Evolutionary conservation across 345 rosid genomes (phyloP).

Genomic region (Eutrema japonicum): DNA sequence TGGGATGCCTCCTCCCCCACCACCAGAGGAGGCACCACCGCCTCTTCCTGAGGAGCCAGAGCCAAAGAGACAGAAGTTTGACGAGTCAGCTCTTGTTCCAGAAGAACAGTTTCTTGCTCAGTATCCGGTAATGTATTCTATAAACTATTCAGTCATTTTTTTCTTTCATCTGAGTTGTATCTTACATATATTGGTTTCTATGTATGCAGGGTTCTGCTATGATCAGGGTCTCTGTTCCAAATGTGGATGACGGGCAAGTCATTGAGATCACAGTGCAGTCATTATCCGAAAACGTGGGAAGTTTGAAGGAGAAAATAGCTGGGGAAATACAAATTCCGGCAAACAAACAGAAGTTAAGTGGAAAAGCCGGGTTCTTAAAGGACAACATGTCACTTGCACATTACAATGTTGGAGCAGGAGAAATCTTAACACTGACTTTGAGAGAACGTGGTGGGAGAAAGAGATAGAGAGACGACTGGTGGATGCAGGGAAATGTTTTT

Average conservation of each 20-base stretch:
- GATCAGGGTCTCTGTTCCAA: constrained; percentile 71
- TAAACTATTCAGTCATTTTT: not conserved
- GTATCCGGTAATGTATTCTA: constrained; percentile 55
- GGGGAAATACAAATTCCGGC: constrained; percentile 85
- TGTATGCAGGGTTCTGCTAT: constrained; percentile 61
- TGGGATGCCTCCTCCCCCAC: constrained; percentile 73
- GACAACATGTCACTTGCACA: constrained; percentile 87
- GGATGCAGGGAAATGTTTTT: constrained; percentile 35
- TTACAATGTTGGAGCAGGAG: constrained; percentile 77
- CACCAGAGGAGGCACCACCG: constrained; percentile 86
- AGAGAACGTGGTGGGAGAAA: constrained; percentile 92
- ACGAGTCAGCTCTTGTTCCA: constrained; percentile 73
- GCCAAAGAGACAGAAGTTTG: constrained; percentile 88
- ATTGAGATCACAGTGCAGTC: constrained; percentile 77
- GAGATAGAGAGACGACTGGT: constrained; percentile 53
- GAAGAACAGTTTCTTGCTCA: constrained; percentile 84
- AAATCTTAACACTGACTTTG: constrained; percentile 61
- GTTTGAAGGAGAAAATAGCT: constrained; percentile 92
- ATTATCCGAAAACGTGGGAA: constrained; percentile 72
- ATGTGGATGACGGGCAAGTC: constrained; percentile 67
- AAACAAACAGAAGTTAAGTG: constrained; percentile 89
- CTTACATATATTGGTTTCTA: not conserved
- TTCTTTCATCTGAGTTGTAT: not conserved
- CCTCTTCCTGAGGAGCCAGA: constrained; percentile 98
- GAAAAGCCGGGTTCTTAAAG: constrained; percentile 86